These are phyloP conservation scores for Tinospora cordifolia DNA, from an alignment of 164 flowering plant species.

Conservation along the genomic window DNA sequence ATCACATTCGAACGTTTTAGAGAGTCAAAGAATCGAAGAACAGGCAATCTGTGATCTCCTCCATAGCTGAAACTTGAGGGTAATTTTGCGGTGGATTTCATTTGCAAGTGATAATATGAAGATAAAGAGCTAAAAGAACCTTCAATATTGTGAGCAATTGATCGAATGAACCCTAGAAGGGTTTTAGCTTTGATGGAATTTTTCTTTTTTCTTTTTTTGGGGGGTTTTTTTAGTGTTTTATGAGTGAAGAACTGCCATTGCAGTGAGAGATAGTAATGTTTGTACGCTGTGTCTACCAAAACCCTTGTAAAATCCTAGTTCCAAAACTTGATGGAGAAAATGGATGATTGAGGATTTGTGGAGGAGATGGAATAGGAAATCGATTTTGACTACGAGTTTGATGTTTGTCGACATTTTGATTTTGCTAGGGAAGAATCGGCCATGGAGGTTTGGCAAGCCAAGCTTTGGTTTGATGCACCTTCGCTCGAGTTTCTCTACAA, in stretches of 20 bases:
- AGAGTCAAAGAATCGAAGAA: constrained; percentile 32
- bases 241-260: background rate
- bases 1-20: constrained; percentile 27
- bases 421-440: too few relatives aligned
- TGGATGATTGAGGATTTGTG: too few relatives aligned
- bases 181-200: background rate
- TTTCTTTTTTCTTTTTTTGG: background rate
- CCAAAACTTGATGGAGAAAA: background rate
- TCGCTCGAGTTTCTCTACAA: too few relatives aligned
- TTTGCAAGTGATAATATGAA: constrained; percentile 19
- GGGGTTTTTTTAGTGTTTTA: background rate
- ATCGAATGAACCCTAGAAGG: constrained; percentile 4
- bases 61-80: constrained; percentile 20
- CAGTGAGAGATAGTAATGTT: background rate
- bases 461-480: too few relatives aligned
- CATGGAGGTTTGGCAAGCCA: too few relatives aligned
- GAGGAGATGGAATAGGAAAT: too few relatives aligned
- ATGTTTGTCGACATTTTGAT: too few relatives aligned
- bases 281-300: background rate
- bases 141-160: constrained; percentile 34
- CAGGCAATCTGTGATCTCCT: constrained; percentile 20
- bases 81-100: constrained; percentile 5
- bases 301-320: constrained; percentile 3
- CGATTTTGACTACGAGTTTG: too few relatives aligned
- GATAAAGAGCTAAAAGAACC: constrained; percentile 31